A percentile compares a stretch with the other conserved stretches of the same genome.
Conservation (phyloP, 2,329 filamentous ascomycete species). For the Zalaria obscura region DNA sequence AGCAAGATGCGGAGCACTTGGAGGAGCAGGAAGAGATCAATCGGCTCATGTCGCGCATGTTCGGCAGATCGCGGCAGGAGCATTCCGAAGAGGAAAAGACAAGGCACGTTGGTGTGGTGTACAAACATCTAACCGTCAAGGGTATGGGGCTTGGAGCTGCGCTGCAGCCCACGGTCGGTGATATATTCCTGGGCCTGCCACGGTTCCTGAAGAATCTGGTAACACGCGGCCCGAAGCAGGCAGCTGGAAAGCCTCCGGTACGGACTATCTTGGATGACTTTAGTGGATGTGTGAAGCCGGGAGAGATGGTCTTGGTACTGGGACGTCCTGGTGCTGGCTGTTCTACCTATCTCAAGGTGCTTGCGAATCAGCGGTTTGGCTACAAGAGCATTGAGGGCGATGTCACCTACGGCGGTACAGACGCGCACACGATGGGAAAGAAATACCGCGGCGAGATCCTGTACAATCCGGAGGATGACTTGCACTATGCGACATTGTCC, state of each 20-base stretch:
- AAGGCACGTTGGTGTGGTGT: constrained; percentile 53
- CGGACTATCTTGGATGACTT: constrained; percentile 49
- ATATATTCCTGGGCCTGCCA: constrained; percentile 47
- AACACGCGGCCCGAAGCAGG: constrained; percentile 26
- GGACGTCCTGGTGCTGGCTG: constrained; percentile 63
- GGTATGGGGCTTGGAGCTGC: constrained; percentile 47
- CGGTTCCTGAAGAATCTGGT: constrained; percentile 38
- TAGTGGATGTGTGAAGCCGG: constrained; percentile 54
- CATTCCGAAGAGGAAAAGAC: constrained; percentile 58
- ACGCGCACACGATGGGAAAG: constrained; percentile 51
- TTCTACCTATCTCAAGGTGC: constrained; percentile 61
- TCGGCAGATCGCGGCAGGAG: constrained; percentile 48
- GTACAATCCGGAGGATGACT: constrained; percentile 70
- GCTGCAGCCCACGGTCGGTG: constrained; percentile 45
- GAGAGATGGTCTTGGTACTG: constrained; percentile 60
- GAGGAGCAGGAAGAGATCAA: constrained; percentile 40
- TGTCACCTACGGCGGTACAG: constrained; percentile 57
- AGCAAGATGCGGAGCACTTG: constrained; percentile 12
- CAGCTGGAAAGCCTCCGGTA: constrained; percentile 38
- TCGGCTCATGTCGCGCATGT: constrained; percentile 55
- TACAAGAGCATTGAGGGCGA: constrained; percentile 56
- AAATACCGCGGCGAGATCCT: constrained; percentile 61
- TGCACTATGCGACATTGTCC: constrained; percentile 72
- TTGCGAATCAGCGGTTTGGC: constrained; percentile 53
- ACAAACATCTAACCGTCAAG: constrained; percentile 49